Evolutionary conservation across 176 grass and related monocot species (phyloP).

Genomic region (Bothriochloa decipiens): DNA sequence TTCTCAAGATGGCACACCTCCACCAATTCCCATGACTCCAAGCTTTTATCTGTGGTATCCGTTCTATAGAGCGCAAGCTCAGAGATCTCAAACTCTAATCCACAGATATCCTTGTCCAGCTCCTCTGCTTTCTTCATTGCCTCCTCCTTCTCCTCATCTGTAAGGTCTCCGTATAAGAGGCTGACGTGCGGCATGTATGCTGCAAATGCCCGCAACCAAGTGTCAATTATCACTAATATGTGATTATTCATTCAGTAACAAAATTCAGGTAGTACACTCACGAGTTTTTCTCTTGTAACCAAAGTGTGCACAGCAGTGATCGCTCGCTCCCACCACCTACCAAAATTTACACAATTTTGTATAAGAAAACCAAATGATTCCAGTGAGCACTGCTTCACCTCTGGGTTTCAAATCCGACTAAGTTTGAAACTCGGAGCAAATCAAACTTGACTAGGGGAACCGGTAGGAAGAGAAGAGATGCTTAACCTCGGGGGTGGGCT

Average conservation of each 20-base stretch:
- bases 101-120: conserved; percentile 65
- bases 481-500: conserved; percentile 70
- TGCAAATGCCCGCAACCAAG: conserved; percentile 33
- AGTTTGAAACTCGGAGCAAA: background rate
- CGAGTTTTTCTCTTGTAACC: conserved; percentile 65
- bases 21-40: conserved; percentile 90
- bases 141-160: conserved; percentile 78
- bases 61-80: conserved; percentile 77
- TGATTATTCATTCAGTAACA: conserved; percentile 7
- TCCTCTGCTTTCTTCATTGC: conserved; percentile 79
- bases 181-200: conserved; percentile 90
- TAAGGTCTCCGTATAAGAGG: conserved; percentile 77
- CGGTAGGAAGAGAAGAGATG: background rate
- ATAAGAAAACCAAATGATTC: conserved; percentile 12
- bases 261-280: conserved; percentile 42
- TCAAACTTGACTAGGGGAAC: background rate
- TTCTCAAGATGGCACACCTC: conserved; percentile 64
- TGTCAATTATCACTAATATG: background rate
- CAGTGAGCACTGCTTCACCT: background rate
- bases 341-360: background rate
- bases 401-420: background rate
- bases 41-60: conserved; percentile 82
- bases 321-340: conserved; percentile 72
- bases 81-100: conserved; percentile 71
- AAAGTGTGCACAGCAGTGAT: conserved; percentile 64